Percentiles rank a stretch among this genome's conserved stretches.
phyloP scores from a whole-genome alignment of 2,329 filamentous ascomycete species.

The Penicillium brasilianum region DNA sequence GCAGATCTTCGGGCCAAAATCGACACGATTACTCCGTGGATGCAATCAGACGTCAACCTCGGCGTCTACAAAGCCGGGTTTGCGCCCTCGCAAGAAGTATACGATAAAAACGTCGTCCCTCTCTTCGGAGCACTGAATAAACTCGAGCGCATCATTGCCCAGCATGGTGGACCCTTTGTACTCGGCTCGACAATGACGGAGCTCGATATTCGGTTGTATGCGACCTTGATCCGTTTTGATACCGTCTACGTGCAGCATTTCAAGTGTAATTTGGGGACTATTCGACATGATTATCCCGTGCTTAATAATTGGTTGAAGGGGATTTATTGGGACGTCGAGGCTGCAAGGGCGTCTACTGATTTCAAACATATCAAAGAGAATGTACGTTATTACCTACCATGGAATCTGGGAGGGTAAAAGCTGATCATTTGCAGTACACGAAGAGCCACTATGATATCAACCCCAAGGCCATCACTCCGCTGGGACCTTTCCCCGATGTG shows the following conservation, averaged over 20 bases:
- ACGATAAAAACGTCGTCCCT: conserved; percentile 59
- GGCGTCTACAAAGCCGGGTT: conserved; percentile 69
- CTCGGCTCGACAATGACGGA: conserved; percentile 63
- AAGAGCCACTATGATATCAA: conserved; percentile 67
- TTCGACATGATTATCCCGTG: conserved; percentile 65
- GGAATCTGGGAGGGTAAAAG: neutral
- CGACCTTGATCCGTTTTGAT: conserved; percentile 65
- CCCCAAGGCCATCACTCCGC: conserved; percentile 65
- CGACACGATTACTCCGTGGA: conserved; percentile 59
- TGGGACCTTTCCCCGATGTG: conserved; percentile 65
- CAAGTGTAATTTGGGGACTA: conserved; percentile 67
- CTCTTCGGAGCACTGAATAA: conserved; percentile 66
- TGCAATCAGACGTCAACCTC: conserved; percentile 61
- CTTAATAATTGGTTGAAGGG: conserved; percentile 65
- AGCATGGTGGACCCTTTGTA: conserved; percentile 60
- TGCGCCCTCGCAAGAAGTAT: conserved; percentile 59
- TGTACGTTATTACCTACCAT: too few relatives aligned
- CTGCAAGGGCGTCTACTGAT: conserved; percentile 64
- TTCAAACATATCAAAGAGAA: conserved; percentile 73
- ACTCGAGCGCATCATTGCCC: conserved; percentile 56
- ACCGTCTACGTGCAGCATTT: conserved; percentile 69
- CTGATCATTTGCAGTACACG: conserved; percentile 51
- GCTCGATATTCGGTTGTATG: conserved; percentile 63
- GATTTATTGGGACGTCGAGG: conserved; percentile 62
- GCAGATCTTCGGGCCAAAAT: conserved; percentile 54